These are phyloP conservation scores for Arachis hypogaea DNA, from an alignment of 306 rosid genomes.

Conservation along the genomic window DNA sequence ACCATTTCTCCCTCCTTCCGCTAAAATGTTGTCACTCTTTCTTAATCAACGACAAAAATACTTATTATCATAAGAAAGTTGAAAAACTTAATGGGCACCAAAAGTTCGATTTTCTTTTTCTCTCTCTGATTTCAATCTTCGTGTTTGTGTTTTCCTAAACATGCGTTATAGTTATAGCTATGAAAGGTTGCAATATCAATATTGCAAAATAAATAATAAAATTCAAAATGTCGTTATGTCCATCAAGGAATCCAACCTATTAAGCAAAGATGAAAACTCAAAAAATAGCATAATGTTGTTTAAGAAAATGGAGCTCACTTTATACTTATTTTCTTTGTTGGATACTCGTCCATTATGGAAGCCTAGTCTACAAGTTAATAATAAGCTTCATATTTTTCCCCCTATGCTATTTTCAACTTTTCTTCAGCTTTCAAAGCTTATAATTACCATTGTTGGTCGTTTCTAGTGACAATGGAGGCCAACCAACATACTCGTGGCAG, in stretches of 20 bases:
- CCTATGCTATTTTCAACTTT: constrained; percentile 34
- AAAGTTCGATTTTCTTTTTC: constrained; percentile 28
- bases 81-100: constrained; percentile 30
- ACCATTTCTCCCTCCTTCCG: background rate
- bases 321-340: constrained; percentile 52
- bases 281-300: constrained; percentile 61
- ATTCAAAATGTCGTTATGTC: constrained; percentile 42
- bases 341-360: constrained; percentile 44
- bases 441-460: constrained; percentile 58
- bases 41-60: constrained; percentile 33
- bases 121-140: constrained; percentile 28
- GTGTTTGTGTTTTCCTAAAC: constrained; percentile 32
- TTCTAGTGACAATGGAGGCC: constrained; percentile 68
- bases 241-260: constrained; percentile 59
- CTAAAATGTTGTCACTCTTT: constrained; percentile 28
- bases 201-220: constrained; percentile 2
- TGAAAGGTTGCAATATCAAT: constrained; percentile 40
- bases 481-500: constrained; percentile 61
- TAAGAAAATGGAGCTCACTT: constrained; percentile 67
- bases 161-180: constrained; percentile 26
- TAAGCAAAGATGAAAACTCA: constrained; percentile 46
- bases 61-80: constrained; percentile 32
- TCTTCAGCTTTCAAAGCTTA: constrained; percentile 57
- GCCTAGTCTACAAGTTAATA: constrained; percentile 65
- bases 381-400: constrained; percentile 45